A percentile compares a stretch with the other conserved stretches of the same genome.
Evolutionary conservation across 2,329 filamentous ascomycete species (phyloP).

Genomic region (Alternaria brassicae): DNA sequence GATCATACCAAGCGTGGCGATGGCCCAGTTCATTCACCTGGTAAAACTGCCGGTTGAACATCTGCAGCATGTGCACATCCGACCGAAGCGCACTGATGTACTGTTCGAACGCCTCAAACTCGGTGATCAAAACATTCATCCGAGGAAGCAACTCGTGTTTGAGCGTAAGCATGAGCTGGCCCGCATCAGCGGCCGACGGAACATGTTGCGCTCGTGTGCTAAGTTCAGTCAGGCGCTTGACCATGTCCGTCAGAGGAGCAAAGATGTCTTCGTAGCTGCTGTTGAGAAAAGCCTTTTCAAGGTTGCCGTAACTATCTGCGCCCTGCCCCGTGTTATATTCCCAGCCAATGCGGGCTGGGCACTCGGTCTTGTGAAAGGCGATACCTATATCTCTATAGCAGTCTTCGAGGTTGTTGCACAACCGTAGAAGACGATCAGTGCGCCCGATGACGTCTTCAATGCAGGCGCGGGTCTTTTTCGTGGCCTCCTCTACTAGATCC

Average conservation of each 20-base stretch:
- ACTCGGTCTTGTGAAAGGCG: background rate
- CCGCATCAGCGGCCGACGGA: background rate
- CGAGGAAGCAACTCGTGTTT: background rate
- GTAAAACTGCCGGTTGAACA: background rate
- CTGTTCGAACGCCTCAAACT: background rate
- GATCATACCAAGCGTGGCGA: background rate
- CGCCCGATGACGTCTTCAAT: background rate
- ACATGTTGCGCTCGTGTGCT: background rate
- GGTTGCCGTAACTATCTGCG: background rate
- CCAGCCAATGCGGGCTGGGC: background rate
- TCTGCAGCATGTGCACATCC: background rate
- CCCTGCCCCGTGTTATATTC: background rate
- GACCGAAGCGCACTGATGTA: background rate
- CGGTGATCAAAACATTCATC: background rate
- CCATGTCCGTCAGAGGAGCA: background rate
- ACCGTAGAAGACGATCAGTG: background rate
- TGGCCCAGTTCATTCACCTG: background rate
- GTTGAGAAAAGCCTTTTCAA: constrained; percentile 1
- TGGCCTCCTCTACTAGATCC: background rate
- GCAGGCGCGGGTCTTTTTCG: background rate
- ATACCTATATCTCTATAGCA: background rate
- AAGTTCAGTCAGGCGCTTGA: background rate
- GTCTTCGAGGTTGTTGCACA: background rate
- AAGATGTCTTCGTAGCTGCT: constrained; percentile 8
- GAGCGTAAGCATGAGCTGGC: background rate